Evolutionary conservation across 2,329 filamentous ascomycete genomes (phyloP).

Genomic region (Ophiocordyceps camponoti-floridani): DNA sequence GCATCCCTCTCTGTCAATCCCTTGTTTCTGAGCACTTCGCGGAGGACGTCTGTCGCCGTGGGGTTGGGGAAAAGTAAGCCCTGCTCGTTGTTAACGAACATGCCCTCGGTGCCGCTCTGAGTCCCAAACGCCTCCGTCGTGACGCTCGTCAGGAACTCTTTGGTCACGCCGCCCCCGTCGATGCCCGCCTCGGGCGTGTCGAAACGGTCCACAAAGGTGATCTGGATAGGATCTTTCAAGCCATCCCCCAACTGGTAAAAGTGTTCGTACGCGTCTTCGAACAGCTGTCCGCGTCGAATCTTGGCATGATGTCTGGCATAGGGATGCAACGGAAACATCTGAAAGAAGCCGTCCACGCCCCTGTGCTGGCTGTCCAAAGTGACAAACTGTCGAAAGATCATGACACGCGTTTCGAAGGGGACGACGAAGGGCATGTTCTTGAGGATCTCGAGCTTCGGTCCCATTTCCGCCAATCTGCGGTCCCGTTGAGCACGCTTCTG

Average conservation of each 20-base stretch:
- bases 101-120: conserved; percentile 22
- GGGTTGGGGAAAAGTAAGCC: conserved; percentile 85
- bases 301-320: conserved; percentile 53
- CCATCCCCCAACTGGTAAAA: conserved; percentile 70
- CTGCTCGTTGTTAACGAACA: conserved; percentile 73
- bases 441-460: conserved; percentile 74
- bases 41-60: conserved; percentile 50
- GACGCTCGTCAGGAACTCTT: conserved; percentile 84
- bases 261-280: conserved; percentile 68
- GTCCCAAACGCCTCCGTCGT: conserved; percentile 67
- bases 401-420: conserved; percentile 76
- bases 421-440: conserved; percentile 96
- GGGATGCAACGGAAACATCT: conserved; percentile 8
- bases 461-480: conserved; percentile 59
- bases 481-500: conserved; percentile 50
- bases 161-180: conserved; percentile 91
- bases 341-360: conserved; percentile 4
- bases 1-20: conserved; percentile 33
- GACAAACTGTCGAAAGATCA: conserved; percentile 91
- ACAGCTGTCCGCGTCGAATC: conserved; percentile 62
- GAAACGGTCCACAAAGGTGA: conserved; percentile 89
- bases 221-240: conserved; percentile 88
- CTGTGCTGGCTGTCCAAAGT: conserved; percentile 38
- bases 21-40: conserved; percentile 33
- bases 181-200: conserved; percentile 79